Evolutionary conservation across 306 rosid species (phyloP).

Genomic region (Ziziphus jujuba): DNA sequence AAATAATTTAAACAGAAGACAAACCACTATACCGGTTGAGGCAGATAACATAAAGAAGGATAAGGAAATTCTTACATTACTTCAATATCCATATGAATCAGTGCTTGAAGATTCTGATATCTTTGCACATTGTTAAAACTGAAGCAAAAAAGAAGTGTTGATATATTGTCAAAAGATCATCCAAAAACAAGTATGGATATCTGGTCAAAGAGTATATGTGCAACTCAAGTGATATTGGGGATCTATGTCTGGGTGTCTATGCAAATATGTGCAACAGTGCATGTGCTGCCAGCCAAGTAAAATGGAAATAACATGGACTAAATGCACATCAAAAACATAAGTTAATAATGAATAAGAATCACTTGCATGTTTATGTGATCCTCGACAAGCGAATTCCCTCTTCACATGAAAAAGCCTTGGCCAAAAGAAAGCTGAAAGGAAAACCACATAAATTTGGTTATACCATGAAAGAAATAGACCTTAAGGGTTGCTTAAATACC

Average conservation of each 20-base stretch:
- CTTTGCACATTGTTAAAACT: constrained; percentile 13
- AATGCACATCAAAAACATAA: background rate
- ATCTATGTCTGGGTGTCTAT: no score
- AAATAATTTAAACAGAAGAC: background rate
- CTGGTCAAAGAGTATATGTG: no score
- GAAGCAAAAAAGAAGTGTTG: background rate
- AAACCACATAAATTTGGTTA: background rate
- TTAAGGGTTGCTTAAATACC: background rate
- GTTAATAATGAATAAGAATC: background rate
- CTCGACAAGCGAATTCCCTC: constrained; percentile 15
- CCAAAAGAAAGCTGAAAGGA: constrained; percentile 17
- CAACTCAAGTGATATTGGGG: no score
- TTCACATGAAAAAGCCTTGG: constrained; percentile 3
- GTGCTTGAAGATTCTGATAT: constrained; percentile 8
- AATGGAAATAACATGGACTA: background rate
- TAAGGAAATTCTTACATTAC: constrained; percentile 20
- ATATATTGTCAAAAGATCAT: background rate
- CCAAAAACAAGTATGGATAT: no score
- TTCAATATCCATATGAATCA: constrained; percentile 2
- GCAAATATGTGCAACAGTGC: background rate
- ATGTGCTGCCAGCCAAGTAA: background rate
- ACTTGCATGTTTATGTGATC: constrained; percentile 16
- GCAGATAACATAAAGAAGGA: background rate
- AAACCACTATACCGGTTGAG: background rate
- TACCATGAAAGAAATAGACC: background rate